A percentile compares a stretch with the other conserved stretches of the same genome.
Evolutionary conservation across 805 yeast species (phyloP).

Genomic region (Candida ipomoeae): DNA sequence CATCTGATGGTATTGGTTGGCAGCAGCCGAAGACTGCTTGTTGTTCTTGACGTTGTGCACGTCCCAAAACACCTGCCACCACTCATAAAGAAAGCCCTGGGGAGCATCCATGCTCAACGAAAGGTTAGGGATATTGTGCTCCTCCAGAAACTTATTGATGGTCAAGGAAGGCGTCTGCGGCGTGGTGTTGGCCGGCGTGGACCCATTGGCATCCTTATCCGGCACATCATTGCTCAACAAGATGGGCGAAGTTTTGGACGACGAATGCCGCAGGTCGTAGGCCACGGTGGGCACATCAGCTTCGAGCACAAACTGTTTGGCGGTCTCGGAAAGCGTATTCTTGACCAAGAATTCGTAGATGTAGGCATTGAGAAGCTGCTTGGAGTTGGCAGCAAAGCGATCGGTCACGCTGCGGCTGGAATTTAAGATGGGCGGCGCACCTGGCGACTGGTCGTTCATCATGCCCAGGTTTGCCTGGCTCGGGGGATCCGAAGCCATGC

Average conservation of each 20-base stretch:
- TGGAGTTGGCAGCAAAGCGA: constrained; percentile 47
- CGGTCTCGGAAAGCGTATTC: constrained; percentile 67
- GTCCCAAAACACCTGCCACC: constrained; percentile 98
- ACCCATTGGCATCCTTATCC: constrained; percentile 3
- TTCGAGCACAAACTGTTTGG: constrained; percentile 68
- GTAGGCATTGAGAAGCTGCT: constrained; percentile 71
- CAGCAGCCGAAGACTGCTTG: constrained; percentile 29
- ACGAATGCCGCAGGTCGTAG: constrained; percentile 8
- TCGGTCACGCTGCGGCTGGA: constrained; percentile 29
- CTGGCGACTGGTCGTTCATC: constrained; percentile 6
- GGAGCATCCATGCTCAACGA: constrained; percentile 73
- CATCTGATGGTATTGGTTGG: constrained; percentile 67
- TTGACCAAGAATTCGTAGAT: constrained; percentile 82
- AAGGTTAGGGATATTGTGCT: constrained; percentile 45
- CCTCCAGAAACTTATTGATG: constrained; percentile 28
- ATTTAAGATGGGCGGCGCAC: constrained; percentile 18
- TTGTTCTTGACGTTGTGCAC: constrained; percentile 73
- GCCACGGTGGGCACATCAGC: constrained; percentile 54
- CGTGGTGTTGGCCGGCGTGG: constrained; percentile 15
- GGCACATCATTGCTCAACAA: constrained; percentile 7
- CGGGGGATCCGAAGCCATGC: constrained; percentile 11
- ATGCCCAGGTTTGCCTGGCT: constrained; percentile 6
- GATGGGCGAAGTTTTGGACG: constrained; percentile 21
- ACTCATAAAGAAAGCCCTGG: constrained; percentile 80
- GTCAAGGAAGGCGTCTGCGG: constrained; percentile 25